Conservation (phyloP, 768 basidiomycete genomes). For the Filobasidium floriforme region DNA sequence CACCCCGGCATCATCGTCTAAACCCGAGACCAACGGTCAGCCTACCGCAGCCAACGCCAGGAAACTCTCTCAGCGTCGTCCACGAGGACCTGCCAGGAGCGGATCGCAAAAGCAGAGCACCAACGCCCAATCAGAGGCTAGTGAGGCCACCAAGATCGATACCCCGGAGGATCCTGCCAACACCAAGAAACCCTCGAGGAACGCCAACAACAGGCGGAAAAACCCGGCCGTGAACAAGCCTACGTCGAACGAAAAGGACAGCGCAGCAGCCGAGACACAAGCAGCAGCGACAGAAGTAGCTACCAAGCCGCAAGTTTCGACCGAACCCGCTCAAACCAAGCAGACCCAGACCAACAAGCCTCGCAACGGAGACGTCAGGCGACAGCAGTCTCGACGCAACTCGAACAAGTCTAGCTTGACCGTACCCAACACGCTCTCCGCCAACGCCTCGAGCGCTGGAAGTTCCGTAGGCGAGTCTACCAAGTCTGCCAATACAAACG, state of each 20-base stretch:
- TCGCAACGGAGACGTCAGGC: neutral
- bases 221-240: slow-evolving; percentile 2
- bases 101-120: neutral
- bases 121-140: neutral
- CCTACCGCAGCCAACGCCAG: neutral
- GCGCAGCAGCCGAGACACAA: neutral
- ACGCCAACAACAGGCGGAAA: neutral
- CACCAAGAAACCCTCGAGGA: neutral
- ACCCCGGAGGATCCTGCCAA: too few species aligned
- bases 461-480: neutral
- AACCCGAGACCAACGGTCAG: neutral
- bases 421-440: neutral
- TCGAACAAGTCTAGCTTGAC: slow-evolving; percentile 6
- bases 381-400: slow-evolving; percentile 12
- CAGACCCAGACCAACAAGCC: neutral
- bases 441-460: neutral
- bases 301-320: neutral
- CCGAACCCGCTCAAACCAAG: neutral
- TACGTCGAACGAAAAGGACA: slow-evolving; percentile 11
- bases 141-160: neutral
- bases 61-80: neutral
- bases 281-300: neutral
- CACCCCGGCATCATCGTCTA: too few species aligned
- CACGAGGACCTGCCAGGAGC: neutral
- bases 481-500: neutral